A percentile compares a stretch with the other conserved stretches of the same genome.
Evolutionary conservation across 495 filamentous ascomycete species (phyloP).

Genomic region (Hypomontagnella submonticulosa): DNA sequence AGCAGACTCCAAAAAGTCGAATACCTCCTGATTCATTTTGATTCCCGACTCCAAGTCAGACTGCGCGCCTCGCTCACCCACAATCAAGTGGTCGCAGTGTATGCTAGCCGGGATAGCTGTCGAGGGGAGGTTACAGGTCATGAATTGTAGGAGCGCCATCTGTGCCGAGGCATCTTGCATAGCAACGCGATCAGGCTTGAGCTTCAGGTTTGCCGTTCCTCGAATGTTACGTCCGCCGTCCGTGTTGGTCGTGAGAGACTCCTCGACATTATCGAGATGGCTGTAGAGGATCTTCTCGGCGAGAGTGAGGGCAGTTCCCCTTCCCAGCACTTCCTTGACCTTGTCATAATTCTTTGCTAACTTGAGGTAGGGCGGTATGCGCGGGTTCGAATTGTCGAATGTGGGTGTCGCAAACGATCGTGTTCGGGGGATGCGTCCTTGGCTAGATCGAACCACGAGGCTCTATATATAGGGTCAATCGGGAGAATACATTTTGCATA

Average conservation of each 20-base stretch:
- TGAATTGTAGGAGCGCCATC: conserved; percentile 98
- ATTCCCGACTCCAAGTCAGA: conserved; percentile 88
- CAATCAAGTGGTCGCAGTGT: conserved; percentile 99
- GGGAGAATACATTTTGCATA: background rate
- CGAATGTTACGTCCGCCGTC: conserved; percentile 83
- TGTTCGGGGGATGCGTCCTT: conserved; percentile 37
- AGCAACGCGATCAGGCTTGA: conserved; percentile 96
- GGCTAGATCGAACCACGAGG: conserved; percentile 36
- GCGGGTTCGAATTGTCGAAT: conserved; percentile 45
- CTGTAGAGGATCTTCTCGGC: conserved; percentile 99
- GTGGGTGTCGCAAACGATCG: conserved; percentile 47
- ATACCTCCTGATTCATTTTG: conserved; percentile 93
- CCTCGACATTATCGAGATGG: conserved; percentile 87
- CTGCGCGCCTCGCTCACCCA: conserved; percentile 89
- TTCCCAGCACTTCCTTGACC: conserved; percentile 78
- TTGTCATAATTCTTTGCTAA: conserved; percentile 59
- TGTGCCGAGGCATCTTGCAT: conserved; percentile 99
- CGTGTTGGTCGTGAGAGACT: conserved; percentile 81
- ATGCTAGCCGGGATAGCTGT: conserved; percentile 98
- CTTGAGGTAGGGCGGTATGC: conserved; percentile 59
- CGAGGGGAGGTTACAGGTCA: conserved; percentile 90
- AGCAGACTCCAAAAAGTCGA: conserved; percentile 95
- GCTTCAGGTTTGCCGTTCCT: conserved; percentile 91
- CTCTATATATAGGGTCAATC: conserved; percentile 29
- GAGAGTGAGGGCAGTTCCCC: conserved; percentile 76